Percentiles rank a stretch among this genome's conserved stretches.
Conservation (phyloP, 1,284 basidiomycete genomes). For the Rhodotorula sp. region DNA sequence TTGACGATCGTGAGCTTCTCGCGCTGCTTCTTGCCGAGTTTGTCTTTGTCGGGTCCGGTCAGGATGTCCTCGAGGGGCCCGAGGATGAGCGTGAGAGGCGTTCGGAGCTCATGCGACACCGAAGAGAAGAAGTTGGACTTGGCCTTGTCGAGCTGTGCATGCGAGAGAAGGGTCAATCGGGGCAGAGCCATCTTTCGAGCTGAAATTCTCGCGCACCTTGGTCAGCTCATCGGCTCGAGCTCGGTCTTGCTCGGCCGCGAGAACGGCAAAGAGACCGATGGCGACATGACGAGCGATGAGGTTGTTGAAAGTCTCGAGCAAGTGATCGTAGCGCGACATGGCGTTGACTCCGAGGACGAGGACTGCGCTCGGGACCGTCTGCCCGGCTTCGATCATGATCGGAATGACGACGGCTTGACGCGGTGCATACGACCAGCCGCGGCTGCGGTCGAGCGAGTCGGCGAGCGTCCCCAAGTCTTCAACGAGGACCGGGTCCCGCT, state of each 20-base stretch:
- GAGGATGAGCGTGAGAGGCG: conserved; percentile 51
- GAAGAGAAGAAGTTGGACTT: conserved; percentile 46
- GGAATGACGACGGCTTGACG: conserved; percentile 51
- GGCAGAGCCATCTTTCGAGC: not conserved
- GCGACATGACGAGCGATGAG: conserved; percentile 33
- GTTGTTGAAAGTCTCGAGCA: conserved; percentile 30
- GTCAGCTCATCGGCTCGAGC: conserved; percentile 51
- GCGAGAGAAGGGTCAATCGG: not conserved
- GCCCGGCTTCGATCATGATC: conserved; percentile 48
- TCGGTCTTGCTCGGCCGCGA: conserved; percentile 47
- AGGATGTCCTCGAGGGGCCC: conserved; percentile 43
- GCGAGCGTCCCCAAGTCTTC: conserved; percentile 29
- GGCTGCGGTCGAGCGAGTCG: conserved; percentile 19
- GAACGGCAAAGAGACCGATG: conserved; percentile 34
- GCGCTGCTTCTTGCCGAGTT: conserved; percentile 43
- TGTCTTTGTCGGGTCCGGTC: conserved; percentile 41
- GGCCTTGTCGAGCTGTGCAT: conserved; percentile 49
- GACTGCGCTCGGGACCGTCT: conserved; percentile 47
- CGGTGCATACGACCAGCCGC: conserved; percentile 51
- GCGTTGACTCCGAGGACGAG: conserved; percentile 52
- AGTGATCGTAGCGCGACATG: conserved; percentile 36
- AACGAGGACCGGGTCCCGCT: conserved; percentile 32
- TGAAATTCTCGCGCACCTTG: conserved; percentile 2
- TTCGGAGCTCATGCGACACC: conserved; percentile 52
- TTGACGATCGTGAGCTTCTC: conserved; percentile 46